Evolutionary conservation across 2,329 filamentous ascomycete species (phyloP).

Genomic region (Trichoderma semiorbis): DNA sequence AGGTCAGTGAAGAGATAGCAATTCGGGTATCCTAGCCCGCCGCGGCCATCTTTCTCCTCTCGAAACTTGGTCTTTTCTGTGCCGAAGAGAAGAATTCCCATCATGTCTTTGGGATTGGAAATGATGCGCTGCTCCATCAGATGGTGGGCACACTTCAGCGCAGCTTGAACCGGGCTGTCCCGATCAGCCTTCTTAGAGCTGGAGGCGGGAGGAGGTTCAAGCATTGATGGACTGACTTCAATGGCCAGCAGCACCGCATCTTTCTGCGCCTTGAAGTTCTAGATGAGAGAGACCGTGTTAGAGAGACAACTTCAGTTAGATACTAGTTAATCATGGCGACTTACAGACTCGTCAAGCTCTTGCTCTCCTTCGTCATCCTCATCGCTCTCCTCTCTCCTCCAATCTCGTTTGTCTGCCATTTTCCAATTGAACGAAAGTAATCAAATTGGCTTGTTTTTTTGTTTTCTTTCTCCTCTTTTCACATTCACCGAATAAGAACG

Average conservation of each 20-base stretch:
- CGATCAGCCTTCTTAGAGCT: constrained; percentile 72
- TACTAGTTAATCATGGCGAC: constrained; percentile 19
- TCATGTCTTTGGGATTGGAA: constrained; percentile 93
- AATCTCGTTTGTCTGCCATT: constrained; percentile 41
- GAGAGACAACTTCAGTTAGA: background rate
- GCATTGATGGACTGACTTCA: constrained; percentile 85
- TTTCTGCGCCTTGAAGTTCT: constrained; percentile 89
- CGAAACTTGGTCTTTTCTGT: constrained; percentile 81
- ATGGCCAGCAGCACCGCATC: constrained; percentile 99
- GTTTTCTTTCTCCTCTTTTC: background rate
- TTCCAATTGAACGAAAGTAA: background rate
- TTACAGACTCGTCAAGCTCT: constrained; percentile 60
- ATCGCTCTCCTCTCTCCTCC: constrained; percentile 49
- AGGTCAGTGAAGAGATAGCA: constrained; percentile 90
- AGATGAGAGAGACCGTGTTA: constrained; percentile 4
- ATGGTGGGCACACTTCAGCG: constrained; percentile 89
- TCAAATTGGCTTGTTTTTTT: background rate
- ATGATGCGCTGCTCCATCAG: constrained; percentile 99
- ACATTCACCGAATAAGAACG: background rate
- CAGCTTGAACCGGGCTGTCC: constrained; percentile 76
- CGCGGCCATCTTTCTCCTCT: constrained; percentile 59
- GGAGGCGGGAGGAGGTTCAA: constrained; percentile 60
- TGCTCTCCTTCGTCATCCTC: constrained; percentile 65
- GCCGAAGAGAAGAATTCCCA: constrained; percentile 89
- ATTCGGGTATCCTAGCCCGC: constrained; percentile 71